Percentiles rank a stretch among this genome's conserved stretches.
These are phyloP conservation scores for Rhizopus stolonifer DNA, from an alignment of 371 early-diverging fungal genomes.

Conservation along the genomic window DNA sequence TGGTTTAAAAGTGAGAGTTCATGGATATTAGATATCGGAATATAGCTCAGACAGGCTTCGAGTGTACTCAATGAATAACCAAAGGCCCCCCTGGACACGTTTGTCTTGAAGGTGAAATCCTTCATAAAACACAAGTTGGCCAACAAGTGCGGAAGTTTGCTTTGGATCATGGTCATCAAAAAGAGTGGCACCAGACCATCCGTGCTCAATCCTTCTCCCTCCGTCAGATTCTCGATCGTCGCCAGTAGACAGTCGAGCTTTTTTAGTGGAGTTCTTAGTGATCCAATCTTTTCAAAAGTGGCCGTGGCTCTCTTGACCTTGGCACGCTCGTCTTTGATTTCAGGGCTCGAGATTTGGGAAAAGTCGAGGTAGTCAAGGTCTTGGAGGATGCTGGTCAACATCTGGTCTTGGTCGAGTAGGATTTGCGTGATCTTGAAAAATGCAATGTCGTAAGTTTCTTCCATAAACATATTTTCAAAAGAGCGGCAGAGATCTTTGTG, in stretches of 20 bases:
- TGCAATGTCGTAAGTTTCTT: constrained; percentile 56
- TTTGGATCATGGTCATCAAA: constrained; percentile 49
- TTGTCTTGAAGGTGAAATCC: constrained; percentile 50
- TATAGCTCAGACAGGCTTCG: constrained; percentile 54
- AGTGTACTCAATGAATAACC: constrained; percentile 59
- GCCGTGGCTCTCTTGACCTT: constrained; percentile 40
- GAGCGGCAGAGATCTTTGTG: constrained; percentile 30
- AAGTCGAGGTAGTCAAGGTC: constrained; percentile 50
- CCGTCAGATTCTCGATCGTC: constrained; percentile 33
- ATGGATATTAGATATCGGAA: constrained; percentile 28
- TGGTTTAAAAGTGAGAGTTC: constrained; percentile 32
- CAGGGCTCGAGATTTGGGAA: constrained; percentile 50
- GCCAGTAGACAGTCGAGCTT: constrained; percentile 50
- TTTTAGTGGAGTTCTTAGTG: constrained; percentile 52
- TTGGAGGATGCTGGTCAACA: constrained; percentile 35
- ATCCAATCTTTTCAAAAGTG: constrained; percentile 51
- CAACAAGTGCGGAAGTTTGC: constrained; percentile 51
- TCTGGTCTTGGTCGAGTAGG: constrained; percentile 36
- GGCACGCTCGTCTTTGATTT: constrained; percentile 26
- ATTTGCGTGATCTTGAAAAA: constrained; percentile 56
- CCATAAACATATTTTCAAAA: constrained; percentile 56
- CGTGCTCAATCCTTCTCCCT: constrained; percentile 21
- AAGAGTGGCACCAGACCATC: constrained; percentile 54
- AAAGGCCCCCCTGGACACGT: constrained; percentile 42
- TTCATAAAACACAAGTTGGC: constrained; percentile 60